Base-by-base conservation (phyloP, 2,329 filamentous ascomycete genomes). In the Fonsecaea multimorphosa region DNA sequence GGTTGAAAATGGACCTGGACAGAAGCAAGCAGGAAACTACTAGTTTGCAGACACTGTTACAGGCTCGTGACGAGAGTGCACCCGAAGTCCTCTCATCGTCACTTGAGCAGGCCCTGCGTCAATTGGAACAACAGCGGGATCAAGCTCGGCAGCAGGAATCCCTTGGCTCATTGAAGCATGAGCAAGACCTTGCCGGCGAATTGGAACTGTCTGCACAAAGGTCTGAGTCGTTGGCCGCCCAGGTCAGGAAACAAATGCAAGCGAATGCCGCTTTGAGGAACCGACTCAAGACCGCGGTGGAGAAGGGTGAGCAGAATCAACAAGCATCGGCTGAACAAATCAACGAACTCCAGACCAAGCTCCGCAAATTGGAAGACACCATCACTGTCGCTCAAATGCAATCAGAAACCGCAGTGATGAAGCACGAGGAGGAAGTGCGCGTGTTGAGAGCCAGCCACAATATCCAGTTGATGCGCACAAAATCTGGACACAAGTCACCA, bases 1-100 rank as follows among this genome's bases (percentile, higher is more conserved):
- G 93, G 62, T 81, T 98, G 63, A 96, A 97, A 81, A 97, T 97
- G 91, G 94, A 98, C 75, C 86, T 99, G 49, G 95, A 98, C 78
- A 91, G 93, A 68, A 93, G 95, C 29, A 92, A 97, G 77, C 91
- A 95, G 76, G 95, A 99, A 79, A 96, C 96, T 32, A 83, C 87
- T 46, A 91, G 91, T n/a, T 84, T 99, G 46, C 88, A 92, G 51
- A 86, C 83, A 34, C 82, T 98, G 29, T 84, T 98, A 22, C 83
- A 89, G 67, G 92, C 96, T 76, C 91, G 93, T 71, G 93, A 97
- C 73, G 92, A 93, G 62, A 82, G 89, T 46, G 87, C 91, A 27
- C 88, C 90, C 0, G 87, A 87, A 53, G 84, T 85, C 16, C 78
- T 85, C 64, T 82, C 80, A 58, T 83, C 82, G 63, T 89, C 91